Base-by-base conservation (phyloP, 768 basidiomycete species). In the Phlegmacium glaucopus region DNA sequence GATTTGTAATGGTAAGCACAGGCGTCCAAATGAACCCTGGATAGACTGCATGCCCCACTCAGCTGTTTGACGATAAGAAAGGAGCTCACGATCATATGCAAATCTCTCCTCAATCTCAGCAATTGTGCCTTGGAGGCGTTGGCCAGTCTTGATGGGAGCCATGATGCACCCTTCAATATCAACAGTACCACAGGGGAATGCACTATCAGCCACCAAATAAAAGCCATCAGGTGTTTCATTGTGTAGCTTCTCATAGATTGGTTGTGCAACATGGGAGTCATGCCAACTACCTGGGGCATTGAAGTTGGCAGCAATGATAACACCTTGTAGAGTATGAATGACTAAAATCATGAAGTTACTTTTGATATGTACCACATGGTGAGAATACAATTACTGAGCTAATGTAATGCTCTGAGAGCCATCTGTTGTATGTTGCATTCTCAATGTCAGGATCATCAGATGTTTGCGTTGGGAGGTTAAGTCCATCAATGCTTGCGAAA, bases 271-370 rank as follows among this genome's bases (percentile, higher is more conserved):
- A 17, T 55, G 61, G 6, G 72, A 62, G 49, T 79, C 71, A 55
- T 78, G 77, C 75, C 74, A 79, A 51, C 74, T 76, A 9, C 75
- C 72, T 0, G 74, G 75, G 1, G 66, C 61, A 58, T 77, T 77
- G 11, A 69, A 39, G 16, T 57, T 53, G 8, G 53, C 56, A 7
- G 55, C 59, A 57, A 76, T 68, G 7, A 76, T 63, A 6, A 50
- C 42, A 7, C 71, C 74, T 76, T 9, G 42, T 12, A 43, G 4
- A 29, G 38, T 29, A n/a, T 44, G 16, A 35, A 9, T 34, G 9
- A 42, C 28, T 5, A 28, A 42, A 42, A 16, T 2, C 35, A 3
- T n/a, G n/a, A 10, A 38, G 13, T 28, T 26, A 25, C 11, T 16
- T n/a, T n/a, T 8, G 15, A 22, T 22, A 3, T 5, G 5, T 22